Evolutionary conservation across 345 rosid species (phyloP).

Genomic region (Salix brachista): DNA sequence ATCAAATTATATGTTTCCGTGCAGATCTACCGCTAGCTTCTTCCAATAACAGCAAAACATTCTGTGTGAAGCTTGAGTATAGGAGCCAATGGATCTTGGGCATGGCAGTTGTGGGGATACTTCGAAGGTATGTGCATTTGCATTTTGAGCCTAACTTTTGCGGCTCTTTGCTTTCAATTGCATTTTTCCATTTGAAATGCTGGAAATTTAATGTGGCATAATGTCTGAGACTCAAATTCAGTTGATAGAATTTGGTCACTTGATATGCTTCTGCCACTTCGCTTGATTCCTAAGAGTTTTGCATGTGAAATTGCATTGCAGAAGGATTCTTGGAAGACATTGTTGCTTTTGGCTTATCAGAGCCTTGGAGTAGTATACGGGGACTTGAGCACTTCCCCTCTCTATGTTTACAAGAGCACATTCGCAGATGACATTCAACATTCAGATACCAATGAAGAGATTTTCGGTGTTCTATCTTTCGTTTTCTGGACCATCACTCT

Average conservation of each 20-base stretch:
- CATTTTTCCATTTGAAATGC: not conserved
- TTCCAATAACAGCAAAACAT: constrained; percentile 10
- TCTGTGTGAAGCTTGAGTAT: constrained; percentile 18
- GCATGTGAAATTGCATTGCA: constrained; percentile 24
- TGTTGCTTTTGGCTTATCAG: constrained; percentile 82
- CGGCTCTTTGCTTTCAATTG: constrained; percentile 1
- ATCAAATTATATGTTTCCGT: not conserved
- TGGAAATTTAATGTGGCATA: not conserved
- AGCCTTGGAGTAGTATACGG: constrained; percentile 99
- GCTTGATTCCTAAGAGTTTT: not conserved
- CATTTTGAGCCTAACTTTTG: constrained; percentile 7
- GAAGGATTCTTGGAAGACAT: constrained; percentile 87
- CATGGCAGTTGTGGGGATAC: constrained; percentile 56
- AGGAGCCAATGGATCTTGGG: constrained; percentile 54
- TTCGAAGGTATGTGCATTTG: constrained; percentile 56
- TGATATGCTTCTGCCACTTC: not conserved
- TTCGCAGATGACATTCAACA: constrained; percentile 95
- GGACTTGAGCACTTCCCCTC: constrained; percentile 90
- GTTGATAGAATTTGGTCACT: constrained; percentile 1
- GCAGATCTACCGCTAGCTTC: constrained; percentile 34
- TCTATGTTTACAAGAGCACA: constrained; percentile 90
- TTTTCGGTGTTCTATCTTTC: constrained; percentile 84
- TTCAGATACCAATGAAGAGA: constrained; percentile 92
- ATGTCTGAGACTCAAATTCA: not conserved
- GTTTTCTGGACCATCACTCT: constrained; percentile 99